Evolutionary conservation across 352 stramenopile genomes (phyloP).

Genomic region (Globisporangium nagaii): DNA sequence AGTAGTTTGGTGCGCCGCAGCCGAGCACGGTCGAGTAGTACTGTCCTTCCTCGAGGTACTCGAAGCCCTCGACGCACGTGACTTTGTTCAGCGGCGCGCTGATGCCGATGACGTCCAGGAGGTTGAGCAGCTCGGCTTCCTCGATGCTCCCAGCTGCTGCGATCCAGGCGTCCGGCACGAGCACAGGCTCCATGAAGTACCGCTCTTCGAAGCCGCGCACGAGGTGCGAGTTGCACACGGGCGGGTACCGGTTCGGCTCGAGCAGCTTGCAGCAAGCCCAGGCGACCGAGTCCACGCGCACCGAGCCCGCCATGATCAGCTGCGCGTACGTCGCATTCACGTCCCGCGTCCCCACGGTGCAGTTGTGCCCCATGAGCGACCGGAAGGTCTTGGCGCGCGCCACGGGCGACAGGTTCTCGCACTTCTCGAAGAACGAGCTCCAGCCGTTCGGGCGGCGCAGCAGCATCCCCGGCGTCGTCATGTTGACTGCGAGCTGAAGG

Average conservation of each 20-base stretch:
- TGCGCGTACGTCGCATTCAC: constrained; percentile 13
- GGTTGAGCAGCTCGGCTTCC: constrained; percentile 29
- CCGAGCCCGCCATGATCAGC: constrained; percentile 27
- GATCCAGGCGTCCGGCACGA: not conserved
- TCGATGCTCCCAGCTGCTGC: constrained; percentile 17
- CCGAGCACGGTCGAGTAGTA: constrained; percentile 22
- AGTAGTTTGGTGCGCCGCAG: constrained; percentile 26
- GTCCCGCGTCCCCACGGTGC: constrained; percentile 18
- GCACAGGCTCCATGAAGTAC: constrained; percentile 15
- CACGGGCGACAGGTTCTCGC: constrained; percentile 18
- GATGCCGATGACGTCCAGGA: constrained; percentile 43
- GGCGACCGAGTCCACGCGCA: constrained; percentile 37
- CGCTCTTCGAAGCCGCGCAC: constrained; percentile 34
- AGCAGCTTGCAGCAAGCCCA: constrained; percentile 41
- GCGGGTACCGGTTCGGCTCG: constrained; percentile 31
- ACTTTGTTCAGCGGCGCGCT: constrained; percentile 26
- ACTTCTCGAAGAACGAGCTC: constrained; percentile 41
- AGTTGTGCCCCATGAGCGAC: constrained; percentile 31
- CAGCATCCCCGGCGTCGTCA: constrained; percentile 6
- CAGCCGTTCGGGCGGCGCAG: constrained; percentile 22
- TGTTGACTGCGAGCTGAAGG: not conserved
- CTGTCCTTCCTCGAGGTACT: constrained; percentile 6
- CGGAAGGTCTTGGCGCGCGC: not conserved
- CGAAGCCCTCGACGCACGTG: constrained; percentile 42
- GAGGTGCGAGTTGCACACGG: constrained; percentile 38